Conservation (phyloP, 495 filamentous ascomycete genomes). For the Trichoderma reesei region DNA sequence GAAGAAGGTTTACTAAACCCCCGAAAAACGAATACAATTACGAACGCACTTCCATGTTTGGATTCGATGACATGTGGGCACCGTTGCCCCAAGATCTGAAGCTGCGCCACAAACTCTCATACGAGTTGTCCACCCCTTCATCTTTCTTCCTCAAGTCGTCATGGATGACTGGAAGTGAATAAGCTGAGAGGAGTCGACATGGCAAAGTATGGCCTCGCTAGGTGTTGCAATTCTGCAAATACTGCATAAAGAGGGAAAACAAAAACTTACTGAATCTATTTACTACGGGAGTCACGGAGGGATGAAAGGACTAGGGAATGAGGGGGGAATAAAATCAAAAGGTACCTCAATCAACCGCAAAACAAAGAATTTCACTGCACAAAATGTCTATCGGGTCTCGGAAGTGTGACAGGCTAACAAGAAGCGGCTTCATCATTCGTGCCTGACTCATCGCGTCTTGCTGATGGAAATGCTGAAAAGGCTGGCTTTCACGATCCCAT, state of each 20-base stretch:
- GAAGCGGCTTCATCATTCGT: too few relatives aligned
- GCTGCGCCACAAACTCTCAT: neutral
- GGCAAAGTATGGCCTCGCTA: neutral
- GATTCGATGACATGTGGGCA: conserved; percentile 7
- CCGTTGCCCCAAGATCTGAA: neutral
- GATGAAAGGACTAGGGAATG: neutral
- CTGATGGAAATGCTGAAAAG: too few relatives aligned
- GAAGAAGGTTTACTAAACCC: conserved; percentile 93
- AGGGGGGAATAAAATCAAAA: neutral
- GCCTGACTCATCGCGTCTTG: too few relatives aligned
- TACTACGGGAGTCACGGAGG: neutral
- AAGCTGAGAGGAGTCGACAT: neutral
- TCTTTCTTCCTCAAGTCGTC: neutral
- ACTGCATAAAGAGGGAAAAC: neutral
- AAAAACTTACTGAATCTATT: neutral
- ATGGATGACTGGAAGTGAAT: neutral
- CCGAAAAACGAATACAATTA: neutral
- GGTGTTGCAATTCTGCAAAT: neutral
- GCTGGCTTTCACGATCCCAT: too few relatives aligned
- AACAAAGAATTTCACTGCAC: too few relatives aligned
- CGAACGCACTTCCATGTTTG: conserved; percentile 2
- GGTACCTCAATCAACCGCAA: too few relatives aligned
- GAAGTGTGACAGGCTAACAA: too few relatives aligned
- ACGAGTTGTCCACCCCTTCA: neutral
- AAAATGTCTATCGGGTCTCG: too few relatives aligned